phyloP scores from a whole-genome alignment of 208 protist genomes.

The Trypanosoma cruzi region DNA sequence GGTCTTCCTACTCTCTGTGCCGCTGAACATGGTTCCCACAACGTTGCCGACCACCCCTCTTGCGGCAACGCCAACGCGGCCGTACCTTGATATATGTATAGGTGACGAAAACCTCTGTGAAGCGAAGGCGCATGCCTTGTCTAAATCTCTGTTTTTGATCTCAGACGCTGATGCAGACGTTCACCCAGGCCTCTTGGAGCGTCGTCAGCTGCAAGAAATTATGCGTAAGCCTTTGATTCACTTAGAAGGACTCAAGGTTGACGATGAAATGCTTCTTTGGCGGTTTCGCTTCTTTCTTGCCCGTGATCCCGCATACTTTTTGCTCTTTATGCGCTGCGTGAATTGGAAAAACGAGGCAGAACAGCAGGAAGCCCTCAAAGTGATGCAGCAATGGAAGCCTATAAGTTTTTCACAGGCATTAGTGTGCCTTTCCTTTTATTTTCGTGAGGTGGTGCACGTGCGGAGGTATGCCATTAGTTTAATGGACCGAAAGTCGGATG shows the following conservation, averaged over 20 bases:
- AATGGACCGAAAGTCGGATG: constrained; percentile 51
- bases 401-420: constrained; percentile 71
- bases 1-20: constrained; percentile 24
- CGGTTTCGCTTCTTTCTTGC: constrained; percentile 89
- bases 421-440: constrained; percentile 75
- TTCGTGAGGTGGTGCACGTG: constrained; percentile 52
- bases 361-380: constrained; percentile 60
- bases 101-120: constrained; percentile 74
- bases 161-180: constrained; percentile 49
- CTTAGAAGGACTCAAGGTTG: constrained; percentile 55
- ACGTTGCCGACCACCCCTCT: not conserved
- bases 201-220: constrained; percentile 61
- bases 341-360: constrained; percentile 87
- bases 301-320: constrained; percentile 74
- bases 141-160: constrained; percentile 57
- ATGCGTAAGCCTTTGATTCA: constrained; percentile 57
- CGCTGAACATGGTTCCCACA: not conserved
- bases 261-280: constrained; percentile 94
- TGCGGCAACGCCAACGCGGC: constrained; percentile 33
- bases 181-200: constrained; percentile 62
- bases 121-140: constrained; percentile 52
- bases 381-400: constrained; percentile 67
- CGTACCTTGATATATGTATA: constrained; percentile 47
- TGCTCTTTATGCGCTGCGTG: constrained; percentile 93
- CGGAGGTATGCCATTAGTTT: constrained; percentile 71